Conservation (phyloP, 345 rosid genomes). For the Triadica sebifera region DNA sequence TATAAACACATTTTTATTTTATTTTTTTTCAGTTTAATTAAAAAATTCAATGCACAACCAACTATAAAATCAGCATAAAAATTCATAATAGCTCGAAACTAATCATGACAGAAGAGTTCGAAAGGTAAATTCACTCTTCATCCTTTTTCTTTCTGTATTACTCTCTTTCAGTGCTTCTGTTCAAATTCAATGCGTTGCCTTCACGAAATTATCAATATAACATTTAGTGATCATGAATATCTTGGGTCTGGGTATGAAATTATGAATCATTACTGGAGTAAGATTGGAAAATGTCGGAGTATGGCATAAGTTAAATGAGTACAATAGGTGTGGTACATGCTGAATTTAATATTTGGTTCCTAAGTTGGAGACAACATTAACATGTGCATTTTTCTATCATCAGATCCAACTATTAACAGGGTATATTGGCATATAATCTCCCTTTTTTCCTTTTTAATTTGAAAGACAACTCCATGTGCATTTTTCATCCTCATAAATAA, state of each 20-base stretch:
- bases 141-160: too few species aligned
- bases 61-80: too few species aligned
- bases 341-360: constrained; percentile 16
- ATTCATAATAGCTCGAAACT: too few species aligned
- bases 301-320: constrained; percentile 3
- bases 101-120: too few species aligned
- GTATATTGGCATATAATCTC: background rate
- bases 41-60: too few species aligned
- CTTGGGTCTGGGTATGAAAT: background rate
- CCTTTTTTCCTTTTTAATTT: background rate
- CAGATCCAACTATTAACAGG: constrained; percentile 7
- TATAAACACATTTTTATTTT: too few species aligned
- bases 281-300: background rate
- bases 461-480: background rate
- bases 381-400: constrained; percentile 7
- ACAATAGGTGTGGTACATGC: background rate
- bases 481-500: too few species aligned
- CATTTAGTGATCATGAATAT: too few species aligned
- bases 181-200: background rate
- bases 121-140: too few species aligned
- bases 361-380: constrained; percentile 2
- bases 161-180: too few species aligned
- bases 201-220: background rate
- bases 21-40: too few species aligned
- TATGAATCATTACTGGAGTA: too few species aligned